phyloP scores from a whole-genome alignment of 148 eudicot genomes.

The Nyssa sinensis region DNA sequence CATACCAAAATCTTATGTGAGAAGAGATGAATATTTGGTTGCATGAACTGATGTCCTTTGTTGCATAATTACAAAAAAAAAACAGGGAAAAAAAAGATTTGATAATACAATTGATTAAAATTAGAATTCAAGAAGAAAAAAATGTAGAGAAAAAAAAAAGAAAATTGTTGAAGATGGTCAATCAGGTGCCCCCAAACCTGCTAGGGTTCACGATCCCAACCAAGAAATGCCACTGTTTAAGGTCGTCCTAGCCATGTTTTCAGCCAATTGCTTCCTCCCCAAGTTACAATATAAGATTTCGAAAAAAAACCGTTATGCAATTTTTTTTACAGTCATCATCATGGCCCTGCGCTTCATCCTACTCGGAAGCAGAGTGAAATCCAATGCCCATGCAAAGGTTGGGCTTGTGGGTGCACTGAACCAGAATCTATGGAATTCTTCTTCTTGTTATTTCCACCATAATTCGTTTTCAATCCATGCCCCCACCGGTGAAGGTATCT shows the following conservation, averaged over 20 bases:
- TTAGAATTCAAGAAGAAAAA: no score
- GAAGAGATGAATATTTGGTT: no score
- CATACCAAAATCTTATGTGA: no score
- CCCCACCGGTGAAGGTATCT: not conserved
- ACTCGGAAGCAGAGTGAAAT: slow-evolving; percentile 13
- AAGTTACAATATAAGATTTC: not conserved
- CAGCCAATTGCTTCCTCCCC: not conserved
- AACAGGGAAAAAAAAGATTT: no score
- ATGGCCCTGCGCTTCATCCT: slow-evolving; percentile 11
- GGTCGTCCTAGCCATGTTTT: not conserved
- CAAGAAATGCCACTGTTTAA: not conserved
- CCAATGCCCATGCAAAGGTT: not conserved
- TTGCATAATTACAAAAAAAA: no score
- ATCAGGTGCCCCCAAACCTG: not conserved
- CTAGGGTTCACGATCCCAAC: not conserved
- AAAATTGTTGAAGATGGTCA: no score
- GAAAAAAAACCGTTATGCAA: not conserved
- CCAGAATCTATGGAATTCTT: not conserved
- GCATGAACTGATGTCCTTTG: no score
- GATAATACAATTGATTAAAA: no score
- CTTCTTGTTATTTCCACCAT: not conserved
- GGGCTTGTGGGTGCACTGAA: not conserved
- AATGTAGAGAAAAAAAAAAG: no score
- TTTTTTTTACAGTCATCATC: not conserved
- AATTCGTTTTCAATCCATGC: not conserved